Conservation (phyloP, 345 rosid genomes). For the Bruguiera sexangula region DNA sequence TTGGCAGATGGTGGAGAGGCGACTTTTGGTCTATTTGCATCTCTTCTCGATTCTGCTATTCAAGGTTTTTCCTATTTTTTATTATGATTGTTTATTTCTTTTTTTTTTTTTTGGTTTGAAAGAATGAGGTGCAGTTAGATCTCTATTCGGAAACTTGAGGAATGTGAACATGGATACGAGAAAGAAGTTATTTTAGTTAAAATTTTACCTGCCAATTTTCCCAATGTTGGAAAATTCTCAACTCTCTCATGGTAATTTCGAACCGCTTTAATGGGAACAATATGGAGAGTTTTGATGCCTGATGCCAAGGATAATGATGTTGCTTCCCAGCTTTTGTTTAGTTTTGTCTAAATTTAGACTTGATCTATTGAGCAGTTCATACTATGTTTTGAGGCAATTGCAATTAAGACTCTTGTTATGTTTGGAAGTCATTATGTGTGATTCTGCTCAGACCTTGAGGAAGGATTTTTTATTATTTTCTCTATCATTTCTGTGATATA, state of each 20-base stretch:
- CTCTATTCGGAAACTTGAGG: no score
- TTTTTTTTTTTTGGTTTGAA: not conserved
- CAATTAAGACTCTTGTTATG: not conserved
- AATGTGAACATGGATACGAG: no score
- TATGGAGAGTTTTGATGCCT: no score
- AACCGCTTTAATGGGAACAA: no score
- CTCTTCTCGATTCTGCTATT: slow-evolving; percentile 81
- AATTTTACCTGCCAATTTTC: no score
- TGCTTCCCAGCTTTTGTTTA: no score
- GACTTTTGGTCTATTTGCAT: slow-evolving; percentile 68
- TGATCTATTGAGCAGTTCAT: not conserved
- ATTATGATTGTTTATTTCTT: not conserved
- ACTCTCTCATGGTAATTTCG: no score
- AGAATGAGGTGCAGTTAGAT: not conserved
- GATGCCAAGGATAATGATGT: no score
- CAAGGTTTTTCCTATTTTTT: slow-evolving; percentile 50
- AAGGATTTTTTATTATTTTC: not conserved
- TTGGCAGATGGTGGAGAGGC: slow-evolving; percentile 66
- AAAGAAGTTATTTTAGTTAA: no score
- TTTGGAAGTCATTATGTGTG: not conserved
- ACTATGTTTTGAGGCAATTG: not conserved
- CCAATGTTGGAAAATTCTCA: no score
- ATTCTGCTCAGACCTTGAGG: not conserved
- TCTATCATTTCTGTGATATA: not conserved
- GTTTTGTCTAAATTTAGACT: no score